Conservation (phyloP, 768 basidiomycete species). For the Boletus pseudo-olivaceus region DNA sequence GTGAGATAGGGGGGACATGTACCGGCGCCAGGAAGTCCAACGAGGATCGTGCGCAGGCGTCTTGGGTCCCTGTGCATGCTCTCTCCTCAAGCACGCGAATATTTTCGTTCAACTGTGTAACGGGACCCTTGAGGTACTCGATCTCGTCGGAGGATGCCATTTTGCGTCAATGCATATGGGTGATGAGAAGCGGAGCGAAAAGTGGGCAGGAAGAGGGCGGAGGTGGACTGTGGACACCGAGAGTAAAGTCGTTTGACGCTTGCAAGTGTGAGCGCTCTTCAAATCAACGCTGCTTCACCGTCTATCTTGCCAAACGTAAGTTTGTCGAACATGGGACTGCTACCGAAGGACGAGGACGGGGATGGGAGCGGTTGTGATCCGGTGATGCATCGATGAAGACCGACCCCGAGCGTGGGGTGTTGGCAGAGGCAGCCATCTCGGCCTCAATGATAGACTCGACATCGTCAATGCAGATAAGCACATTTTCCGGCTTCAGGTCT, state of each 20-base stretch:
- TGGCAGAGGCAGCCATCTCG: conserved; percentile 55
- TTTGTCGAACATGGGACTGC: conserved; percentile 77
- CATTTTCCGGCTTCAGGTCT: conserved; percentile 98
- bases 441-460: conserved; percentile 89
- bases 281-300: conserved; percentile 35
- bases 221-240: neutral
- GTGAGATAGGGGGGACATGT: conserved; percentile 23
- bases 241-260: neutral
- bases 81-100: conserved; percentile 75
- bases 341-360: conserved; percentile 67
- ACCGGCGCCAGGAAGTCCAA: conserved; percentile 98
- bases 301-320: conserved; percentile 88
- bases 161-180: conserved; percentile 4
- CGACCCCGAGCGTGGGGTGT: conserved; percentile 77
- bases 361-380: conserved; percentile 92
- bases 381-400: conserved; percentile 87
- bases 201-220: neutral
- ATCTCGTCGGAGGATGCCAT: conserved; percentile 79
- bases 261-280: conserved; percentile 5
- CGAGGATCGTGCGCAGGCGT: conserved; percentile 80
- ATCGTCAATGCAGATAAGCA: conserved; percentile 94
- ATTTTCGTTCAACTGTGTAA: conserved; percentile 87
- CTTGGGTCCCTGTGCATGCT: conserved; percentile 39
- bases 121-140: conserved; percentile 92
- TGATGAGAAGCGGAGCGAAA: neutral